These are phyloP conservation scores for Calocera cornea DNA, from an alignment of 768 basidiomycete genomes.

Conservation along the genomic window DNA sequence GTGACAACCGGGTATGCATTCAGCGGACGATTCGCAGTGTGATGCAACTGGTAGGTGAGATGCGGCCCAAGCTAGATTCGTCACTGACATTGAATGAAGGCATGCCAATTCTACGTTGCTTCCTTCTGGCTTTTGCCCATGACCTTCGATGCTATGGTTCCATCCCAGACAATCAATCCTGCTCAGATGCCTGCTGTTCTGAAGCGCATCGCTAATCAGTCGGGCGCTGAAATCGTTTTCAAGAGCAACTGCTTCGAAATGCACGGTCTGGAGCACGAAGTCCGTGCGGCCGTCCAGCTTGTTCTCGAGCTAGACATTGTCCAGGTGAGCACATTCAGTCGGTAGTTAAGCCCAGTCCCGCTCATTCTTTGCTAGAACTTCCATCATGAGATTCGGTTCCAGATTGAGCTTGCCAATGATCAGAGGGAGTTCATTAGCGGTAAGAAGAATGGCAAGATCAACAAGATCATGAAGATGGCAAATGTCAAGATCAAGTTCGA, in stretches of 20 bases:
- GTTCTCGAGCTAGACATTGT: conserved; percentile 84
- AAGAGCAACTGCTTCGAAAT: conserved; percentile 97
- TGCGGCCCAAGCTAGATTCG: background rate
- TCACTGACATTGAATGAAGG: conserved; percentile 34
- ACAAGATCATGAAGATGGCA: conserved; percentile 97
- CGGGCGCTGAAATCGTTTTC: conserved; percentile 90
- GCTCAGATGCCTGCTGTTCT: conserved; percentile 72
- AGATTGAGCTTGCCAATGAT: conserved; percentile 94
- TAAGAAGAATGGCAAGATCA: conserved; percentile 99
- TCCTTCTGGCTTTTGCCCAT: conserved; percentile 92
- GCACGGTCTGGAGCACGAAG: conserved; percentile 86
- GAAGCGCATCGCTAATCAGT: conserved; percentile 71
- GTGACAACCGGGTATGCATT: conserved; percentile 86
- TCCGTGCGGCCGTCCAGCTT: conserved; percentile 70
- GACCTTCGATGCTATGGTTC: conserved; percentile 83
- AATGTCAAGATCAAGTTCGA: conserved; percentile 99
- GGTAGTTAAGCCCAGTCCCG: background rate
- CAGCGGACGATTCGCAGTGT: conserved; percentile 85
- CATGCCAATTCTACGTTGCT: conserved; percentile 91
- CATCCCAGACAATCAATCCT: conserved; percentile 56
- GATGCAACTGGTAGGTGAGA: conserved; percentile 72
- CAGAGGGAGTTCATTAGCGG: conserved; percentile 97
- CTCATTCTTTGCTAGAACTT: conserved; percentile 43
- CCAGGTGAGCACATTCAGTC: conserved; percentile 41
- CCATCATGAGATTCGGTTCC: conserved; percentile 95